Base-by-base conservation (phyloP, 176 grass and related monocot genomes). In the Neostapfia colusana region DNA sequence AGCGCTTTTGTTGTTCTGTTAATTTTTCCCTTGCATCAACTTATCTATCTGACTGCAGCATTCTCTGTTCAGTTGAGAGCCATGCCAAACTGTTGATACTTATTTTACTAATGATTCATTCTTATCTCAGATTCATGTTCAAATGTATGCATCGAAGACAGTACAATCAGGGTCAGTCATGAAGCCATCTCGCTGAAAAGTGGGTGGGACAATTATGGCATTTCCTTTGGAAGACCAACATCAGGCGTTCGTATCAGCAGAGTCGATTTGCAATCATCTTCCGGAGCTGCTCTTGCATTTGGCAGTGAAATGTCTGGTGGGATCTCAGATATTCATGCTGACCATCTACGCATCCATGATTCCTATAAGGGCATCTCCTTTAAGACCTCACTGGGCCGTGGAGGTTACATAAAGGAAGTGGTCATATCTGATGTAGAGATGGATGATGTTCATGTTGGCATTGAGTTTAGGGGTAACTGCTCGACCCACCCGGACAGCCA, bases 241-340 rank as follows among this genome's bases (percentile, higher is more conserved):
- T 82, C 84, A 1, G 65, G 83, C 10, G 83, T 97, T 60, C 72
- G 72, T 70, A 93, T 93, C 75, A 81, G 36, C 17, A 97, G 88
- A 7, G 79, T 89, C 31, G 63, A 87, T 84, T 79, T 97, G 36
- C 86, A 74, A 66, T 79, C 88, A 10, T 87, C 89, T 55, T 83
- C 76, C 0, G 91, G 95, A 12, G 80, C 91, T 4, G 95, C 88
- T 64, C 76, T 97, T 73, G 87, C 91, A 61, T 89, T 97, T 69
- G 95, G 95, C 36, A 93, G 91, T 4, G 89, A 97, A 77, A 97
- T 97, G 94, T 93, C 91, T 2, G 91, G 91, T 34, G 91, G 94
- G 16, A 93, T 97, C 20, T 97, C 89, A 59, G 44, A 83, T 81
- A 67, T 97, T 76, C 74, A 80, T 42, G 85, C 45, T 45, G 42